Percentiles rank a stretch among this genome's conserved stretches.
phyloP scores from a whole-genome alignment of 768 basidiomycete species.

The Termitomyces eurrhizus region DNA sequence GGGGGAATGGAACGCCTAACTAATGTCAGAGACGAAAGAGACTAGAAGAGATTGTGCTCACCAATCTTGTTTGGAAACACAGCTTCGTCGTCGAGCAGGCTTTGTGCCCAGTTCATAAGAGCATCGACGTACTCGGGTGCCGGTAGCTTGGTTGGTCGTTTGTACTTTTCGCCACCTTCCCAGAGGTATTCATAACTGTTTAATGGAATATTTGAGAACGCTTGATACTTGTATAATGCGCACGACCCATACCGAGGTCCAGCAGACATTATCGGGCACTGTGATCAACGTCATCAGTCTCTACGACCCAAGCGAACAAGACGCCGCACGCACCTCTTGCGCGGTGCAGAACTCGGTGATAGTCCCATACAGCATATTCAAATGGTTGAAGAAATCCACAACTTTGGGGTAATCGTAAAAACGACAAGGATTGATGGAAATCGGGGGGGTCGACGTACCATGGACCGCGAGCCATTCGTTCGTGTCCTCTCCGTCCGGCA shows the following conservation, averaged over 20 bases:
- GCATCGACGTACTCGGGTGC: slow-evolving; percentile 97
- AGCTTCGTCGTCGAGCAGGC: slow-evolving; percentile 84
- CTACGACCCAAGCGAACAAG: not conserved
- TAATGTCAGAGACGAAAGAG: not conserved
- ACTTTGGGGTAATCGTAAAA: slow-evolving; percentile 40
- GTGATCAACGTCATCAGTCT: slow-evolving; percentile 6
- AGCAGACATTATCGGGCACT: slow-evolving; percentile 97
- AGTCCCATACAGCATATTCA: slow-evolving; percentile 99
- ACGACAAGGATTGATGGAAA: no score
- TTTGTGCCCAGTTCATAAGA: slow-evolving; percentile 98
- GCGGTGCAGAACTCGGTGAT: slow-evolving; percentile 97
- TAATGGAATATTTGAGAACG: not conserved
- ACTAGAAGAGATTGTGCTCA: slow-evolving; percentile 22
- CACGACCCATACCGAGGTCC: slow-evolving; percentile 69
- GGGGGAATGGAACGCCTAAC: slow-evolving; percentile 85
- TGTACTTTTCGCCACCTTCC: slow-evolving; percentile 88
- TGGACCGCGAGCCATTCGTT: slow-evolving; percentile 99
- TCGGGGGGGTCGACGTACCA: slow-evolving; percentile 44
- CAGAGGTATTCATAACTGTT: slow-evolving; percentile 89
- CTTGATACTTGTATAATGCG: not conserved
- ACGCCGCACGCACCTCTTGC: slow-evolving; percentile 70
- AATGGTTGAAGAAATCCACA: slow-evolving; percentile 99
- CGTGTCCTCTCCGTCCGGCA: slow-evolving; percentile 95
- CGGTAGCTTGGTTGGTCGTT: slow-evolving; percentile 88
- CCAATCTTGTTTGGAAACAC: slow-evolving; percentile 96